Evolutionary conservation across 1,284 basidiomycete genomes (phyloP).

Genomic region (Leucoagaricus sp.): DNA sequence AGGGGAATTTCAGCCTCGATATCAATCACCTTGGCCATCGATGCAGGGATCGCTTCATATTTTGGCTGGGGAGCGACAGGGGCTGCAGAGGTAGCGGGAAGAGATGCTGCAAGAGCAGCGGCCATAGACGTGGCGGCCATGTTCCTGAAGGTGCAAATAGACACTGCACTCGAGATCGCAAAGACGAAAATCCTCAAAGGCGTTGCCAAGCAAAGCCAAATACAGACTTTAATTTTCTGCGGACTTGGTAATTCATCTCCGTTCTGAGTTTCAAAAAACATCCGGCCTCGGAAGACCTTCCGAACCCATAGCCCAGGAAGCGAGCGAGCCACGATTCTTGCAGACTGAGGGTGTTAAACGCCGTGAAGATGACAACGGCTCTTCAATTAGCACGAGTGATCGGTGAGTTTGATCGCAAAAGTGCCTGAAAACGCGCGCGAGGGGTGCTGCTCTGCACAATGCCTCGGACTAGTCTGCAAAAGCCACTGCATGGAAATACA

Average conservation of each 20-base stretch:
- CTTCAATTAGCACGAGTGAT: background rate
- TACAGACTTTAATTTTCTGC: constrained; percentile 3
- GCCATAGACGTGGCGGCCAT: constrained; percentile 83
- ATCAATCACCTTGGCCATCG: constrained; percentile 89
- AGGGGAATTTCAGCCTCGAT: constrained; percentile 87
- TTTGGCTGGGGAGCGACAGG: constrained; percentile 62
- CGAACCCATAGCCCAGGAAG: background rate
- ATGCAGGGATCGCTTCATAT: constrained; percentile 82
- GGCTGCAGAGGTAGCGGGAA: constrained; percentile 66
- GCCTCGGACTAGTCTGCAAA: background rate
- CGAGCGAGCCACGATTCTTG: background rate
- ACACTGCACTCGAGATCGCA: background rate
- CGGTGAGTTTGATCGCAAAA: background rate
- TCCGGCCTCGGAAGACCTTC: background rate
- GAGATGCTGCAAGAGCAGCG: constrained; percentile 81
- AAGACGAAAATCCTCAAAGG: constrained; percentile 29
- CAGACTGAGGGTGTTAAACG: background rate
- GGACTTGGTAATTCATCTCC: background rate
- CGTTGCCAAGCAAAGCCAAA: constrained; percentile 35
- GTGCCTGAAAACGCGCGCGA: background rate
- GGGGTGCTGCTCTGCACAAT: background rate
- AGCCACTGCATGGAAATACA: background rate
- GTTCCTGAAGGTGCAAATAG: constrained; percentile 27
- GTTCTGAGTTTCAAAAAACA: background rate
- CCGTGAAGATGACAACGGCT: background rate